Evolutionary conservation across 208 protist genomes (phyloP), one percentile per base, ranked within the genome.

Genomic region (Leishmania turanica): DNA sequence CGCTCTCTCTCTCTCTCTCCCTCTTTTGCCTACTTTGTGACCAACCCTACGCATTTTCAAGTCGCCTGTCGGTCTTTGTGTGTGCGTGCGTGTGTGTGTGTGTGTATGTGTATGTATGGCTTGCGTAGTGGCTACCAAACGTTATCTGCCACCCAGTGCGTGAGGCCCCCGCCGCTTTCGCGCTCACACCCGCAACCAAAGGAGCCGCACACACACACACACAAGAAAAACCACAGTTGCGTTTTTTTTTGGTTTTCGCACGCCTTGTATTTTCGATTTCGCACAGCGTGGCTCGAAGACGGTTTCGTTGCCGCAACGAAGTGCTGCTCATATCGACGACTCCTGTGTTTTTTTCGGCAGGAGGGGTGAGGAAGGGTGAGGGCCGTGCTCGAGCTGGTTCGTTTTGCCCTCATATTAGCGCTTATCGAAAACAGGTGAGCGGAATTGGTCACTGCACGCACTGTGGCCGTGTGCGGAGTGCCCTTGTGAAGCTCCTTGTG

Each of bases 1-100:
- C 75, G 11, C 58, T 49, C 49, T 54, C 34, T n/a, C 37, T 74
- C 47, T 73, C n/a, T n/a, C n/a, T 49, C 51, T 79, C 45, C 75
- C 74, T 37, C 49, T 37, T 70, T 60, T 34, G 17, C 13, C 8
- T 73, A 51, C 42, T 78, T 58, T 64, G 15, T 34, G 24, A 68
- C 13, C 47, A n/a, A 51, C 47, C 3, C 56, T 53, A 34, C 34
- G n/a, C 24, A 49, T 34, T n/a, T 60, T 56, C 75, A 45, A 13
- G 31, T 40, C 24, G 40, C 42, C 34, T 37, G 47, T 51, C 31
- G 27, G 34, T 40, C 9, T 73, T 1, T 51, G 0, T 34, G 42
- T 19, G 69, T 73, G 65, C 54, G 4, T 51, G 6, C 19, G 42
- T 31, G 69, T 54, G 45, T 73, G 42, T 73, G 4, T 31, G 69